Evolutionary conservation across 2,329 filamentous ascomycete species (phyloP).

Genomic region (Talaromyces sp.): DNA sequence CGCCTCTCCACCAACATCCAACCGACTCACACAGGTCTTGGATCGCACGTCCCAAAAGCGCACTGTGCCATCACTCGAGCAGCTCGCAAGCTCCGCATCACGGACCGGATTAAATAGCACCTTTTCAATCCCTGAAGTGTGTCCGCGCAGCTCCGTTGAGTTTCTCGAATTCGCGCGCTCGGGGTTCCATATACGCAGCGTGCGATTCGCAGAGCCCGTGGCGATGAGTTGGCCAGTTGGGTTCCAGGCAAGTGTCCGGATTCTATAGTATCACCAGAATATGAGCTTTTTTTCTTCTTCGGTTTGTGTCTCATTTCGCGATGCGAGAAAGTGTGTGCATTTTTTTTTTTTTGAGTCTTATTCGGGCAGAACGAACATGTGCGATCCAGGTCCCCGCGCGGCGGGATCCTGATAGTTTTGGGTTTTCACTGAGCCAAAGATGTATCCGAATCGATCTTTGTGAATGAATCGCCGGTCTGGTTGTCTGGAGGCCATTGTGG

Average conservation of each 20-base stretch:
- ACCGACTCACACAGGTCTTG: constrained; percentile 41
- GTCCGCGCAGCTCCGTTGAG: constrained; percentile 44
- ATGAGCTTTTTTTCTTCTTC: constrained; percentile 10
- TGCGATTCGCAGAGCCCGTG: constrained; percentile 81
- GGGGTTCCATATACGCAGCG: constrained; percentile 84
- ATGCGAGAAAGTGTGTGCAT: neutral
- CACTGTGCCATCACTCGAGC: constrained; percentile 44
- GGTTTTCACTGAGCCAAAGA: constrained; percentile 64
- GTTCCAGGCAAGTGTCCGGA: constrained; percentile 84
- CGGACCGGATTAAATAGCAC: constrained; percentile 45
- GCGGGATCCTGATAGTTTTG: constrained; percentile 63
- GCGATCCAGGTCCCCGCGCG: constrained; percentile 48
- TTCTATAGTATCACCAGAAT: constrained; percentile 28
- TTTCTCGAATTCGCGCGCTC: constrained; percentile 42
- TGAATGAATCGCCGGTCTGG: constrained; percentile 39
- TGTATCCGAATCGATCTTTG: constrained; percentile 62
- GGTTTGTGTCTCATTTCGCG: neutral
- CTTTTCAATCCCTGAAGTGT: constrained; percentile 42
- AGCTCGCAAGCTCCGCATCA: constrained; percentile 45
- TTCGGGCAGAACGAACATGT: constrained; percentile 46
- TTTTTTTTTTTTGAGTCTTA: neutral
- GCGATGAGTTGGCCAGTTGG: constrained; percentile 77
- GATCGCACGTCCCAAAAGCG: constrained; percentile 47
- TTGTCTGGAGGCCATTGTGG: constrained; percentile 31
- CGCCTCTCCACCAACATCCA: constrained; percentile 45